phyloP scores from a whole-genome alignment of 1,284 basidiomycete species.

The Lignosus rhinocerotis region DNA sequence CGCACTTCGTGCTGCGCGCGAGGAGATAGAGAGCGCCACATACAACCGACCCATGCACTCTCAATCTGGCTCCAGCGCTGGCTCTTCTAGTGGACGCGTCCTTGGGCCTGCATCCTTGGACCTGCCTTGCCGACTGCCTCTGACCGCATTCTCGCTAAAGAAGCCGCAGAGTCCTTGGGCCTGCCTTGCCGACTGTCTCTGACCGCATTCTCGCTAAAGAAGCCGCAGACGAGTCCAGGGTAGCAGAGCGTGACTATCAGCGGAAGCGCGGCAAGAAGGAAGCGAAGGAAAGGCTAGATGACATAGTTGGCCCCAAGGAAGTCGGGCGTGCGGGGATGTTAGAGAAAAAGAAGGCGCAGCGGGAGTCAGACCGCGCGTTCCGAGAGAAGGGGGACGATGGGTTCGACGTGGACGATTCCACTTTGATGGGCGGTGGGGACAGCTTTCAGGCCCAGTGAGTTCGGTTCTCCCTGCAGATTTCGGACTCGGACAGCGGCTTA shows the following conservation, averaged over 20 bases:
- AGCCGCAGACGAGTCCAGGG: constrained; percentile 45
- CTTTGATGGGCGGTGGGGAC: constrained; percentile 71
- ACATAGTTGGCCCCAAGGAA: constrained; percentile 70
- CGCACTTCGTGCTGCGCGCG: constrained; percentile 57
- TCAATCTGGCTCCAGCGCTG: constrained; percentile 20
- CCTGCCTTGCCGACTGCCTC: constrained; percentile 66
- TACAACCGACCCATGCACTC: constrained; percentile 34
- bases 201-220: constrained; percentile 70
- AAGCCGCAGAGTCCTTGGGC: constrained; percentile 58
- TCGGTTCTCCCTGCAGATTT: background rate
- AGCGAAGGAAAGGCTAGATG: constrained; percentile 68
- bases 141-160: constrained; percentile 66
- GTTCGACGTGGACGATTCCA: constrained; percentile 65
- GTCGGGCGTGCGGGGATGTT: constrained; percentile 73
- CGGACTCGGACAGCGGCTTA: background rate
- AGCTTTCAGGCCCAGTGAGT: constrained; percentile 71
- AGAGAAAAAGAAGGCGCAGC: constrained; percentile 69
- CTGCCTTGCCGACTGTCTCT: constrained; percentile 63
- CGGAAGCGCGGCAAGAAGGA: constrained; percentile 67
- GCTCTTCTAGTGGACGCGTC: constrained; percentile 41
- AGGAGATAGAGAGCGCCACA: constrained; percentile 61
- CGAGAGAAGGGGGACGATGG: constrained; percentile 74
- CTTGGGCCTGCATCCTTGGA: constrained; percentile 60
- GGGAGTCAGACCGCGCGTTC: constrained; percentile 65
- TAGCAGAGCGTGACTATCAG: constrained; percentile 52